Percentiles rank a stretch among this genome's conserved stretches.
These are phyloP conservation scores for Trichoderma erinaceum DNA, from an alignment of 495 filamentous ascomycete species.

Conservation along the genomic window DNA sequence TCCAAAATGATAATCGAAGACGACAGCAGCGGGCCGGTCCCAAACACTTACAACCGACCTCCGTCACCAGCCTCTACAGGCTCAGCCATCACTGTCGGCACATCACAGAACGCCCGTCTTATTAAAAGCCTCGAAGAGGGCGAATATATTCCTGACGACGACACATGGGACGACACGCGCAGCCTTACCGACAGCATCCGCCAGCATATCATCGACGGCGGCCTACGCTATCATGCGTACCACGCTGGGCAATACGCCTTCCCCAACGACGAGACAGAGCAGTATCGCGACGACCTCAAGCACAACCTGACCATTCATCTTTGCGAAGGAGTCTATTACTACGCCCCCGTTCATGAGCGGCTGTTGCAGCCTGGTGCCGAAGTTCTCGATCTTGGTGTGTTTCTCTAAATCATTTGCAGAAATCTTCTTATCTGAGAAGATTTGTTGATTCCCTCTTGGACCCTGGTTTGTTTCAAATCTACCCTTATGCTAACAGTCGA, in stretches of 20 bases:
- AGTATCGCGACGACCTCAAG: conserved; percentile 62
- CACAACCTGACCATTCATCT: conserved; percentile 49
- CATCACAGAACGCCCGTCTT: neutral
- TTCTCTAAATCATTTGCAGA: neutral
- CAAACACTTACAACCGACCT: neutral
- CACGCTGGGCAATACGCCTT: conserved; percentile 51
- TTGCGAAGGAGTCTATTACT: conserved; percentile 39
- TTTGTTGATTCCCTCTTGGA: too few species aligned
- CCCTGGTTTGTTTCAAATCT: neutral
- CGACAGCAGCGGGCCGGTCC: neutral
- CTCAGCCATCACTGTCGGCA: conserved; percentile 16
- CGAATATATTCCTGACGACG: neutral
- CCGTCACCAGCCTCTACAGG: conserved; percentile 12
- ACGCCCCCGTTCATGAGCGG: conserved; percentile 26
- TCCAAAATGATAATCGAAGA: neutral
- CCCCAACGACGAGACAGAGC: conserved; percentile 56
- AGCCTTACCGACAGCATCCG: conserved; percentile 29
- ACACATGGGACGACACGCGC: conserved; percentile 1
- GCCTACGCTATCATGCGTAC: conserved; percentile 48
- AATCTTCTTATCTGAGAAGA: neutral
- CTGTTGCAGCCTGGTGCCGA: conserved; percentile 26
- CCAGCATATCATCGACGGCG: conserved; percentile 34
- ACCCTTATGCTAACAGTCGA: neutral
- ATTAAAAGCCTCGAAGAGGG: conserved; percentile 12
- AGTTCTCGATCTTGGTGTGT: conserved; percentile 34